phyloP scores from a whole-genome alignment of 441 rosid species.

The Pelargonium myrrhifolium region DNA sequence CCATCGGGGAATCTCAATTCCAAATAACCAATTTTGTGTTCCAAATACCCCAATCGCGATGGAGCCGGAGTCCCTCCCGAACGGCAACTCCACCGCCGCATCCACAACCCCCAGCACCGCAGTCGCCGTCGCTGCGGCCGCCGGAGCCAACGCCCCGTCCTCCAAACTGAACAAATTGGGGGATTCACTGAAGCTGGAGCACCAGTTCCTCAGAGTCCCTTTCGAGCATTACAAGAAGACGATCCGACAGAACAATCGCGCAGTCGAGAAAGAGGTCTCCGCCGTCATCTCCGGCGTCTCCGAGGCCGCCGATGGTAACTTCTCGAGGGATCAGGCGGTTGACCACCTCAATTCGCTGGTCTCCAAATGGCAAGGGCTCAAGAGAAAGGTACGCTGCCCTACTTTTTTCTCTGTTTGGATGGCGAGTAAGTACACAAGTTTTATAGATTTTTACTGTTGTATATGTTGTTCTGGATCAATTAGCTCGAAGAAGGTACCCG shows the following conservation, averaged over 20 bases:
- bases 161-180: constrained; percentile 51
- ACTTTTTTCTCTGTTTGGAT: background rate
- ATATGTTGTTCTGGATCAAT: constrained; percentile 8
- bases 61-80: constrained; percentile 64
- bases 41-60: constrained; percentile 19
- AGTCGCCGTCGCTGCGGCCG: constrained; percentile 16
- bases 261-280: constrained; percentile 66
- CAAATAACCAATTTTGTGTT: too few relatives aligned
- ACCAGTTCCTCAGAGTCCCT: constrained; percentile 85
- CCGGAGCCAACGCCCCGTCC: constrained; percentile 29
- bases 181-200: constrained; percentile 81
- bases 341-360: constrained; percentile 70
- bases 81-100: constrained; percentile 19
- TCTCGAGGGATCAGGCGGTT: constrained; percentile 60
- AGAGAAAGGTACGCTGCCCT: constrained; percentile 57
- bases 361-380: constrained; percentile 84
- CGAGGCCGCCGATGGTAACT: constrained; percentile 47
- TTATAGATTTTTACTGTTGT: too few relatives aligned
- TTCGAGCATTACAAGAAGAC: constrained; percentile 89
- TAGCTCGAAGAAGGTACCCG: constrained; percentile 78
- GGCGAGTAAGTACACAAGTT: too few relatives aligned
- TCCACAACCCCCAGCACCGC: constrained; percentile 16
- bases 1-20: too few relatives aligned
- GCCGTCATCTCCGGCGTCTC: constrained; percentile 52
- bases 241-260: constrained; percentile 72